These are phyloP conservation scores for Colletotrichum zoysiae DNA, from an alignment of 2,329 filamentous ascomycete species.

Conservation along the genomic window DNA sequence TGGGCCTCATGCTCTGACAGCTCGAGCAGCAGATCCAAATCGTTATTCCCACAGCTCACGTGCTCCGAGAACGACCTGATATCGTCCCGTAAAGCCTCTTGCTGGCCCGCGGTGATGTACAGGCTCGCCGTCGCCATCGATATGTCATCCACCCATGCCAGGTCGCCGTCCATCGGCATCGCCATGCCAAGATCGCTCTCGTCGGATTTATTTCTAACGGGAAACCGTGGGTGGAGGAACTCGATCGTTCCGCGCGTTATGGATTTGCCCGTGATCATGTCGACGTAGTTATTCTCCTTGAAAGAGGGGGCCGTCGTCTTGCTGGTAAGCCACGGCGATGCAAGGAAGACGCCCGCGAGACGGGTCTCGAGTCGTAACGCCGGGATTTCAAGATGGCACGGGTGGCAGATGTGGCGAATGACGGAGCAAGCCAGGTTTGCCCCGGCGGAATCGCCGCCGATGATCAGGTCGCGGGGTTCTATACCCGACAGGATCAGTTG, in stretches of 20 bases:
- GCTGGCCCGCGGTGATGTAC: slow-evolving; percentile 51
- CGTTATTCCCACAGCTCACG: slow-evolving; percentile 41
- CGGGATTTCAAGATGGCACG: slow-evolving; percentile 44
- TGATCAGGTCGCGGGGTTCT: slow-evolving; percentile 48
- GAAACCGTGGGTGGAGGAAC: slow-evolving; percentile 24
- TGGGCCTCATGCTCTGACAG: slow-evolving; percentile 49
- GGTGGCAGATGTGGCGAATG: slow-evolving; percentile 50
- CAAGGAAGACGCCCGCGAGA: slow-evolving; percentile 49
- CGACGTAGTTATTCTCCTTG: slow-evolving; percentile 47
- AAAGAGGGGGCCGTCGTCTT: slow-evolving; percentile 45
- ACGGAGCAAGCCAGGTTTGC: slow-evolving; percentile 52
- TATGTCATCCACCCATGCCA: slow-evolving; percentile 48
- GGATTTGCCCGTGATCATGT: slow-evolving; percentile 49
- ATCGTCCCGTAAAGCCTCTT: slow-evolving; percentile 51
- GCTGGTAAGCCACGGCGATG: slow-evolving; percentile 51
- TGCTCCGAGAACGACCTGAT: slow-evolving; percentile 45
- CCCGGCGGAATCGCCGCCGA: slow-evolving; percentile 54
- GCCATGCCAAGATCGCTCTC: slow-evolving; percentile 46
- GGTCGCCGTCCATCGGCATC: slow-evolving; percentile 48
- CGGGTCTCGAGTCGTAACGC: slow-evolving; percentile 45
- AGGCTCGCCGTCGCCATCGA: slow-evolving; percentile 43
- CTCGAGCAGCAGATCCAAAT: slow-evolving; percentile 49
- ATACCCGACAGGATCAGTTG: slow-evolving; percentile 49
- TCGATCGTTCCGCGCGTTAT: not conserved
- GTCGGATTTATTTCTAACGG: slow-evolving; percentile 38